Conservation (phyloP, 768 basidiomycete species). For the Chalciporus chontae region DNA sequence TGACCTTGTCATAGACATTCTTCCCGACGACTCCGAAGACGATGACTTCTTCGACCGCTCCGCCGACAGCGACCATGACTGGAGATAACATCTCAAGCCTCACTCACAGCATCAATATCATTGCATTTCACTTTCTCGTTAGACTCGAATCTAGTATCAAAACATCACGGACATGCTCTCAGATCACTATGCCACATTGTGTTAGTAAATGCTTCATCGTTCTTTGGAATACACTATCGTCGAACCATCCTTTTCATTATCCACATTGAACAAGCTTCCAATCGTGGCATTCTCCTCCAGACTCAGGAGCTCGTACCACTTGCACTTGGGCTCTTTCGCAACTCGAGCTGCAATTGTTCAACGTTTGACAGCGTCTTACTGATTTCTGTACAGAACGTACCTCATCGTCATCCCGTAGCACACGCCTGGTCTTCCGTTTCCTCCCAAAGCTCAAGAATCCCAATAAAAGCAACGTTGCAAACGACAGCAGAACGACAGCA, state of each 20-base stretch:
- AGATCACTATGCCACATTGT: slow-evolving; percentile 2
- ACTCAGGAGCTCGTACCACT: slow-evolving; percentile 10
- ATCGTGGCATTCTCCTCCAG: too few species aligned
- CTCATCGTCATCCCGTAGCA: slow-evolving; percentile 6
- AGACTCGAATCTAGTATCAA: slow-evolving; percentile 17
- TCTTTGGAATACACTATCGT: background rate
- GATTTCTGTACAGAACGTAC: slow-evolving; percentile 11
- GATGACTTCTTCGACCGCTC: slow-evolving; percentile 37
- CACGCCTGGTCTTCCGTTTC: slow-evolving; percentile 4
- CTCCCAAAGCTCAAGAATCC: slow-evolving; percentile 34
- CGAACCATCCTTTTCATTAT: slow-evolving; percentile 1
- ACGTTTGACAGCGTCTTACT: background rate
- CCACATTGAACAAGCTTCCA: too few species aligned
- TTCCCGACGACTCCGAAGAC: slow-evolving; percentile 51
- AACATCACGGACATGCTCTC: slow-evolving; percentile 16
- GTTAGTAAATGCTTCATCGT: slow-evolving; percentile 16
- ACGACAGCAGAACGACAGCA: slow-evolving; percentile 36
- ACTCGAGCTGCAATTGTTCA: slow-evolving; percentile 18
- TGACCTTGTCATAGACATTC: slow-evolving; percentile 42
- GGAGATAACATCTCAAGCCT: slow-evolving; percentile 26
- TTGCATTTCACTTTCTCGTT: slow-evolving; percentile 11
- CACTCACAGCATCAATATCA: slow-evolving; percentile 12
- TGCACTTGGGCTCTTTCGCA: slow-evolving; percentile 16
- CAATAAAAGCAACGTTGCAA: slow-evolving; percentile 38
- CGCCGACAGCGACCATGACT: slow-evolving; percentile 30